Conservation (phyloP, 2,329 filamentous ascomycete species). For the Fusarium transvaalense region DNA sequence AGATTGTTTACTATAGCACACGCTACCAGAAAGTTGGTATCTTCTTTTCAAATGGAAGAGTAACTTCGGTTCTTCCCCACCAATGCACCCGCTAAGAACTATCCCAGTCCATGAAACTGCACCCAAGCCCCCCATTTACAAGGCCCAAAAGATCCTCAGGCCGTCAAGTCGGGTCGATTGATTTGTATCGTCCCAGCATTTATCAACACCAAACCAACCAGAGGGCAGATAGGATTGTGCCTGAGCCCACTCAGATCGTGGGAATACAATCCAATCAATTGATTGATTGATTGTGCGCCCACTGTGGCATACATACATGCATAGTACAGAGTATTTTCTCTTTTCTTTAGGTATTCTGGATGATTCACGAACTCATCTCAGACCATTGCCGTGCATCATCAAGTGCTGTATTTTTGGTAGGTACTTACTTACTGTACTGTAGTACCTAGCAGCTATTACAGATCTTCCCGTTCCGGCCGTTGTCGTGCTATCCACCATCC, state of each 20-base stretch:
- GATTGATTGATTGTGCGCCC: neutral
- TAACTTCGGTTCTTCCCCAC: conserved; percentile 12
- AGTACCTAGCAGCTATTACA: neutral
- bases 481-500: conserved; percentile 36
- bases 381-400: conserved; percentile 9
- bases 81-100: conserved; percentile 22
- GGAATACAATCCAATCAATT: conserved; percentile 12
- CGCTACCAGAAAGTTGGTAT: conserved; percentile 5
- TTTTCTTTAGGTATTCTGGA: neutral
- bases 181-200: conserved; percentile 34
- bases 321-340: too few species aligned
- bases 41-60: neutral
- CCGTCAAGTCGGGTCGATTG: conserved; percentile 31
- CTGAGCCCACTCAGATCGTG: conserved; percentile 27
- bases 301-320: conserved; percentile 2
- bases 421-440: neutral
- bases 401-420: neutral
- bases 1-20: neutral
- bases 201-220: conserved; percentile 39
- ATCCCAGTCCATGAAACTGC: conserved; percentile 31
- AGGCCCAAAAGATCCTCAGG: conserved; percentile 27
- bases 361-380: conserved; percentile 7
- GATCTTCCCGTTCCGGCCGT: conserved; percentile 47
- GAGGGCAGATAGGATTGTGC: conserved; percentile 11
- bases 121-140: conserved; percentile 26